Conservation (phyloP, 78 protist species). For the Speleostelium caveatum region DNA sequence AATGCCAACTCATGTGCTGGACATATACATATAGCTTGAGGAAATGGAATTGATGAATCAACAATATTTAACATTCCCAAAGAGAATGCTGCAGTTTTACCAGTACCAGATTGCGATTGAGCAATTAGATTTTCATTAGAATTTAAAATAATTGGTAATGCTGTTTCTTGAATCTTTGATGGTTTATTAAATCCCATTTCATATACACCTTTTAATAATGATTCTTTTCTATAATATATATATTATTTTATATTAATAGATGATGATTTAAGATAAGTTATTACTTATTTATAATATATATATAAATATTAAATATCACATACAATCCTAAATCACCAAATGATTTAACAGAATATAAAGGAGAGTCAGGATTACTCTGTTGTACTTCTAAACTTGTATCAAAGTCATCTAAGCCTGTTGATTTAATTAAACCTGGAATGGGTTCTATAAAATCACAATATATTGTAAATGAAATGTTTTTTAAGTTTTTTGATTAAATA, state of each 20-base stretch:
- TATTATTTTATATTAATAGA: too few relatives aligned
- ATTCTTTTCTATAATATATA: constrained; percentile 17
- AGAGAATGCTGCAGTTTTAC: constrained; percentile 95
- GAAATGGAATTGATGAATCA: constrained; percentile 16
- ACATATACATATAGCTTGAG: constrained; percentile 80
- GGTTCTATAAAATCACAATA: too few relatives aligned
- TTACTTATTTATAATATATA: neutral
- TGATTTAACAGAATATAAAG: constrained; percentile 59
- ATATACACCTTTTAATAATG: constrained; percentile 77
- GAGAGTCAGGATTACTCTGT: constrained; percentile 73
- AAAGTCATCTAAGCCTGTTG: constrained; percentile 28
- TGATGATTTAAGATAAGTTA: neutral
- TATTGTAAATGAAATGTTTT: neutral
- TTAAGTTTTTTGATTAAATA: neutral
- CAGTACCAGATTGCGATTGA: constrained; percentile 97
- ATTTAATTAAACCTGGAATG: constrained; percentile 34
- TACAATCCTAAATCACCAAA: constrained; percentile 79
- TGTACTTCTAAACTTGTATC: constrained; percentile 27
- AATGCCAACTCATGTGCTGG: constrained; percentile 86
- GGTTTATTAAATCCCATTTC: constrained; percentile 86
- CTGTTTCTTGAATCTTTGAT: constrained; percentile 82
- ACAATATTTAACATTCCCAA: constrained; percentile 84
- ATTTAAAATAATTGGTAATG: constrained; percentile 85
- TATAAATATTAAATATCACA: too few relatives aligned
- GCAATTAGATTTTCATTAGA: constrained; percentile 82